Conservation (phyloP, 805 yeast genomes). For the Debaryomyces hansenii region DNA sequence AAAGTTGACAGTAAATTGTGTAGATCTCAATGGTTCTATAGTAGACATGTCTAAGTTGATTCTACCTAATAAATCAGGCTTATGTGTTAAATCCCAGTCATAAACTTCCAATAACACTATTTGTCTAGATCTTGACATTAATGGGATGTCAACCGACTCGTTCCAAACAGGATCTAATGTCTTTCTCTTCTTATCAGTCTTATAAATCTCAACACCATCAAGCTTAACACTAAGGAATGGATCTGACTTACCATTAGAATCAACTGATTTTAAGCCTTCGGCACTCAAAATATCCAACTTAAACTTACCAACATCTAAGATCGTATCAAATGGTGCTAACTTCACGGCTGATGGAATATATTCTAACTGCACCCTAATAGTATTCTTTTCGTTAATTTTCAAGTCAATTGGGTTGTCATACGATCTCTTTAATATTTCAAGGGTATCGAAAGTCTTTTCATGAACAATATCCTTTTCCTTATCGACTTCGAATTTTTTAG, state of each 20-base stretch:
- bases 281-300: conserved; percentile 59
- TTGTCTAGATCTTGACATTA: conserved; percentile 62
- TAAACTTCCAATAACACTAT: conserved; percentile 49
- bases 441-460: conserved; percentile 51
- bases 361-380: conserved; percentile 51
- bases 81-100: conserved; percentile 82
- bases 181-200: conserved; percentile 62
- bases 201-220: conserved; percentile 55
- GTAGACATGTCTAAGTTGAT: conserved; percentile 49
- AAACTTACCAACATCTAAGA: conserved; percentile 66
- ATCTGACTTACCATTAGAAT: conserved; percentile 76
- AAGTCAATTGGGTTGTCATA: conserved; percentile 48
- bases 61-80: conserved; percentile 59
- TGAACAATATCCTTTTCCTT: conserved; percentile 49
- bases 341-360: conserved; percentile 58
- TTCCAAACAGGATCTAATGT: conserved; percentile 78
- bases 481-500: conserved; percentile 50
- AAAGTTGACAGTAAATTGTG: conserved; percentile 49
- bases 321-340: conserved; percentile 58
- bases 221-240: conserved; percentile 58
- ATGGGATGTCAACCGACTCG: conserved; percentile 58
- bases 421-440: conserved; percentile 53
- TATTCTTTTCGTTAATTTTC: conserved; percentile 38
- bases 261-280: conserved; percentile 54
- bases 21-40: conserved; percentile 45